phyloP scores from a whole-genome alignment of 306 rosid genomes.

The Acacia crassicarpa region DNA sequence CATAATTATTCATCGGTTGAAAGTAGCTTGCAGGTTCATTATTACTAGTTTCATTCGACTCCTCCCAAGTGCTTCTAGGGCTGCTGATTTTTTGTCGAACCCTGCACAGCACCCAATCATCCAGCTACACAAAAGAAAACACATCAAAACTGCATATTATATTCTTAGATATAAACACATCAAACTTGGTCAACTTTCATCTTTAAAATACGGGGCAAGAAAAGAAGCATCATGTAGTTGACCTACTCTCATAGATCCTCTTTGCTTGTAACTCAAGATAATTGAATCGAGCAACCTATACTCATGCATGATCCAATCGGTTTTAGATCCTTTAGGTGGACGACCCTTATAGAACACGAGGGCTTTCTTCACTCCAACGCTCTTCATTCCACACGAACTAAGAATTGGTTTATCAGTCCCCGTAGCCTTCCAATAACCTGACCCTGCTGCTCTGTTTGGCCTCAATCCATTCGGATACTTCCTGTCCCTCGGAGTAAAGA shows the following conservation, averaged over 20 bases:
- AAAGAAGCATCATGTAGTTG: conserved; percentile 19
- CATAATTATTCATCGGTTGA: conserved; percentile 34
- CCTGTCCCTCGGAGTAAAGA: conserved; percentile 74
- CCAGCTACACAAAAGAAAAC: conserved; percentile 48
- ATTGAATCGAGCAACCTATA: conserved; percentile 64
- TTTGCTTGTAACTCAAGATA: conserved; percentile 40
- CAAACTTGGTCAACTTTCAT: neutral
- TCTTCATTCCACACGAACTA: conserved; percentile 58
- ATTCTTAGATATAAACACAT: neutral
- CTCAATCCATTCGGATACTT: conserved; percentile 81
- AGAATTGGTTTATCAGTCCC: conserved; percentile 73
- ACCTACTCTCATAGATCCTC: conserved; percentile 71
- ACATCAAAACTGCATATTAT: conserved; percentile 14
- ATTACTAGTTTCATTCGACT: conserved; percentile 34
- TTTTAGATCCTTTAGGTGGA: conserved; percentile 73
- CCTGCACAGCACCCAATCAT: conserved; percentile 79
- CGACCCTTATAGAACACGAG: conserved; percentile 72
- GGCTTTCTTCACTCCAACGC: conserved; percentile 75
- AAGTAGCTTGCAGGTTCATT: conserved; percentile 36
- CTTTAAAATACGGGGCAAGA: neutral
- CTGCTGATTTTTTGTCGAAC: conserved; percentile 47
- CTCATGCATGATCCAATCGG: conserved; percentile 83
- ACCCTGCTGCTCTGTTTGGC: conserved; percentile 76
- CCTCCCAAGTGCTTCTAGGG: conserved; percentile 46
- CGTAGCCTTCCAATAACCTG: conserved; percentile 84